Conservation (phyloP, 192 early-diverging fungal species). For the Mortierella hygrophila region DNA sequence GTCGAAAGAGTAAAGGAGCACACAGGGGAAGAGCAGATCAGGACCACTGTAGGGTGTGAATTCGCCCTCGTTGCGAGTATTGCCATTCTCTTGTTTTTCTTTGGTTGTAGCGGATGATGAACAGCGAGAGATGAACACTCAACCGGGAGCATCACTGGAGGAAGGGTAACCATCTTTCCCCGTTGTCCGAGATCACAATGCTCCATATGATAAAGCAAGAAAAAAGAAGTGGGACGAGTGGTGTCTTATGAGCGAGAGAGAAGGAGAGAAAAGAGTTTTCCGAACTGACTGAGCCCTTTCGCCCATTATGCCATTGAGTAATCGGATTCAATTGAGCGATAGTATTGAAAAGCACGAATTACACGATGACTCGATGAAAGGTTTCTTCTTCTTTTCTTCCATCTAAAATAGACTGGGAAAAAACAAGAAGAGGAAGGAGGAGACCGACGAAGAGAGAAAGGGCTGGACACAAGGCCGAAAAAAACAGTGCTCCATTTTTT, state of each 20-base stretch:
- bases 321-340: not conserved
- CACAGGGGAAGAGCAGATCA: no score
- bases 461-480: not conserved
- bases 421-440: not conserved
- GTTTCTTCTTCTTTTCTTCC: not conserved
- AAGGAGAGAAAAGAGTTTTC: slow-evolving; percentile 17
- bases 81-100: no score
- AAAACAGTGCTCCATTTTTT: no score
- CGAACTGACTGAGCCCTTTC: slow-evolving; percentile 11
- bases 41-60: no score
- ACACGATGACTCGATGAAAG: not conserved
- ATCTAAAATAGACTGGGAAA: not conserved
- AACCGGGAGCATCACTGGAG: no score
- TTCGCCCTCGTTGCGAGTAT: no score
- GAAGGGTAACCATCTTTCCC: not conserved
- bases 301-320: not conserved
- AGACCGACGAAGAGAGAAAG: not conserved
- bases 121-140: not conserved
- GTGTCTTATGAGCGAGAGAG: not conserved
- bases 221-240: not conserved
- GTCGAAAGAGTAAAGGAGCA: no score
- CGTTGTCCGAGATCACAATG: not conserved
- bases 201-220: not conserved
- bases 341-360: not conserved
- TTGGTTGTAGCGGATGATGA: no score